Evolutionary conservation across 2,329 filamentous ascomycete species (phyloP), one percentile per base, ranked within the genome.

Genomic region (Geoglossum cookeanum): DNA sequence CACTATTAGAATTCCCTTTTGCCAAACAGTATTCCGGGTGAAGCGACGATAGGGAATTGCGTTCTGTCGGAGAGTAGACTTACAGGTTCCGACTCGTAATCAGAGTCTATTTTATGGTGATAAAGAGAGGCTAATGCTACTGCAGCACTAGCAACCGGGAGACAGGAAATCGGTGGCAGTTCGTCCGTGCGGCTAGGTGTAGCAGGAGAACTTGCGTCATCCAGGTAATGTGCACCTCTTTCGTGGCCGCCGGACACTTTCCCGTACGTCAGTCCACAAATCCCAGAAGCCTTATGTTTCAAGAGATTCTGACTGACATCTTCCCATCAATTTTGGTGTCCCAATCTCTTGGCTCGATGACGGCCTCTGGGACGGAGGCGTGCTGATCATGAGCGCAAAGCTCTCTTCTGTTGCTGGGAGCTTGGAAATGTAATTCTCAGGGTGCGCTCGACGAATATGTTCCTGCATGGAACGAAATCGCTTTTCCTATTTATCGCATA

Each of bases 381-480:
- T 89, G 70, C 83, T 94, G 70, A 97, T 87, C 92, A 97, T 97
- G 69, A 95, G 77, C 67, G 86, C 76, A 72, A 98, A 96, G 81
- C 89, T 96, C 73, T 97, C 91, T 71, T 96, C 91, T 64, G 91
- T 98, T 54, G 92, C 92, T 63, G 92, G 91, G 65, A 97, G 85
- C 79, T 97, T 96, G 55, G 92, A 84, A 65, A 98, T 94, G 74
- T 97, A 97, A 70, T 96, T 85, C 70, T 94, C 89, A 60, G 91
- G 91, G 70, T 98, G 92, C 63, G 92, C 91, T 70, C 92, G 84
- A 66, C 92, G 87, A 67, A 98, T 97, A 68, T 98, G 92, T 78
- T 98, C 92, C 73, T 97, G 92, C 88, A 98, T 97, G 61, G 91
- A 97, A 70, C 92, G 89, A 74, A 90, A 98, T 64, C 87, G 81